Evolutionary conservation across 2,329 filamentous ascomycete species (phyloP).

Genomic region (Fusarium sp.): DNA sequence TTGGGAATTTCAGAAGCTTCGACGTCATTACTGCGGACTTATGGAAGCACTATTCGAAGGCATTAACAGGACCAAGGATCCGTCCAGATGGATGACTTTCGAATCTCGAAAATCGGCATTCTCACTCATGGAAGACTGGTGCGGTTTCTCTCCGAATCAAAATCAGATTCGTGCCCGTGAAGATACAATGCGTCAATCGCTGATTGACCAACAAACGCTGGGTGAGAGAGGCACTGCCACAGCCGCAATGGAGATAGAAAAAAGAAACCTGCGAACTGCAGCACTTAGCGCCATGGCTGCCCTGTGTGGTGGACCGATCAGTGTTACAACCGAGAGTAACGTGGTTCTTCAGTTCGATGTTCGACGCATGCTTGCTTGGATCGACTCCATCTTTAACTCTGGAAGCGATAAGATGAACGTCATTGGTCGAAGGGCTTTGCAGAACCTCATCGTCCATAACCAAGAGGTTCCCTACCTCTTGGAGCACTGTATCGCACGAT

Average conservation of each 20-base stretch:
- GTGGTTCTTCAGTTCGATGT: slow-evolving; percentile 93
- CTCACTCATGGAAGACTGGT: slow-evolving; percentile 99
- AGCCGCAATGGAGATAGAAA: slow-evolving; percentile 96
- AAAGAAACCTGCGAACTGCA: slow-evolving; percentile 88
- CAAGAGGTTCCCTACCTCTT: slow-evolving; percentile 86
- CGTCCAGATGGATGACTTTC: slow-evolving; percentile 96
- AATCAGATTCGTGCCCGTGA: slow-evolving; percentile 83
- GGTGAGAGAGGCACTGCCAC: slow-evolving; percentile 83
- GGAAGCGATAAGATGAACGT: slow-evolving; percentile 91
- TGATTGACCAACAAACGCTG: slow-evolving; percentile 82
- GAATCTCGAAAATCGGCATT: slow-evolving; percentile 96
- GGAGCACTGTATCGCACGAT: slow-evolving; percentile 90
- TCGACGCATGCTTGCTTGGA: slow-evolving; percentile 92
- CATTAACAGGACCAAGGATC: slow-evolving; percentile 86
- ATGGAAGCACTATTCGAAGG: slow-evolving; percentile 94
- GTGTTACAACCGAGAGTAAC: slow-evolving; percentile 87
- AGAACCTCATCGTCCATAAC: slow-evolving; percentile 91
- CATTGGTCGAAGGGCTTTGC: slow-evolving; percentile 88
- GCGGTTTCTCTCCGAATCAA: slow-evolving; percentile 94
- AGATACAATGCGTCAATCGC: slow-evolving; percentile 86
- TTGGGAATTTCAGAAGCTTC: slow-evolving; percentile 91
- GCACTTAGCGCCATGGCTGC: slow-evolving; percentile 96
- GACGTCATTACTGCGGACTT: slow-evolving; percentile 93
- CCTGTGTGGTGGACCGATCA: slow-evolving; percentile 87
- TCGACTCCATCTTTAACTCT: slow-evolving; percentile 93